Evolutionary conservation across 2,329 filamentous ascomycete genomes (phyloP).

Genomic region (Diaporthe amygdali): DNA sequence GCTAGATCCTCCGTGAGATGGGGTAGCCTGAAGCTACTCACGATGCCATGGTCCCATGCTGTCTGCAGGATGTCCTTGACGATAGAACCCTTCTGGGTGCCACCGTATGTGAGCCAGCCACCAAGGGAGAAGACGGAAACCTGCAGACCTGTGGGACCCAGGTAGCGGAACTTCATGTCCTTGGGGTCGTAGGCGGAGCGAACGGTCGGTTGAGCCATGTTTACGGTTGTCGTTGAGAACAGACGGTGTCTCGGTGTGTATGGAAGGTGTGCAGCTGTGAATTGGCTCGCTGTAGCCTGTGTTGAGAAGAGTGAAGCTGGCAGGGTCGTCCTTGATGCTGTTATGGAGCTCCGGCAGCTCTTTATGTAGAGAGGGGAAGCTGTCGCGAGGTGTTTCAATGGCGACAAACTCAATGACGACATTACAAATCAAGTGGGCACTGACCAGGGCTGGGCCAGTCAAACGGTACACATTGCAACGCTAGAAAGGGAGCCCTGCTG

Average conservation of each 20-base stretch:
- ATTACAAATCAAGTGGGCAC: constrained; percentile 20
- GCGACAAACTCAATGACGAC: constrained; percentile 23
- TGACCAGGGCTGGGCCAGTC: not conserved
- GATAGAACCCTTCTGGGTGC: constrained; percentile 41
- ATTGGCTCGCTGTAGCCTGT: not conserved
- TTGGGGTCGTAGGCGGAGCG: constrained; percentile 34
- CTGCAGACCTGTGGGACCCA: constrained; percentile 74
- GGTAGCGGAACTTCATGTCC: constrained; percentile 73
- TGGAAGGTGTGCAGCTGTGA: not conserved
- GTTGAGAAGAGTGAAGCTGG: not conserved
- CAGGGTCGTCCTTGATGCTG: not conserved
- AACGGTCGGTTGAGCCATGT: constrained; percentile 24
- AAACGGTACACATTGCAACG: not conserved
- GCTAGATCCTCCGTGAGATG: too few species aligned
- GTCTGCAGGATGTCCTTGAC: constrained; percentile 50
- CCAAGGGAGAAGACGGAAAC: constrained; percentile 76
- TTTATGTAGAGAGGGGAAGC: constrained; percentile 16
- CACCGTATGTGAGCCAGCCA: constrained; percentile 75
- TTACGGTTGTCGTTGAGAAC: constrained; percentile 7
- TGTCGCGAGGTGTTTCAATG: constrained; percentile 7
- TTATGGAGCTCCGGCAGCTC: not conserved
- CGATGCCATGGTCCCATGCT: constrained; percentile 57
- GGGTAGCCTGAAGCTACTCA: constrained; percentile 20
- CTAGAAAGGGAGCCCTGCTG: not conserved
- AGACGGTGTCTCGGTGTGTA: constrained; percentile 34